Evolutionary conservation across 1,284 basidiomycete species (phyloP), one percentile per base, ranked within the genome.

Genomic region (Ceratobasidium sp.): DNA sequence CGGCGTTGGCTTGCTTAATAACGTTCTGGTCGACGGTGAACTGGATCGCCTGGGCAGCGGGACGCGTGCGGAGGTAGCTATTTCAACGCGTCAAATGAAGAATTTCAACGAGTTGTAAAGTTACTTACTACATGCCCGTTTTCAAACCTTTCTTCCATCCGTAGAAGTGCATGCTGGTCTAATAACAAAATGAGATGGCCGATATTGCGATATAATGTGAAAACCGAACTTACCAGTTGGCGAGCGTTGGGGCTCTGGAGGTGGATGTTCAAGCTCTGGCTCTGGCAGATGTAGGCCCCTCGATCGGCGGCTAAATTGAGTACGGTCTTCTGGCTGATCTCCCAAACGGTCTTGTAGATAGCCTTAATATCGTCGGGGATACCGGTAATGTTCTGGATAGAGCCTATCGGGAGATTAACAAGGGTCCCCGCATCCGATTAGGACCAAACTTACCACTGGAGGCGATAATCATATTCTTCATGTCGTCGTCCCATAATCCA

Each of bases 111-210:
- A 29, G 25, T 30, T 39, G 13, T 11, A 16, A 27, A 11, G 23
- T 42, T 41, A 70, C 71, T 46, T 71, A 76, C 71, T 93, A 93
- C 89, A 95, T 94, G 74, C 94, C 97, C 0, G 97, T 99, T 87
- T 99, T 99, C 76, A 99, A 82, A 29, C 97, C 97, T 80, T 93
- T 93, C 86, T 97, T 97, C 97, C 96, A 99, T 25, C 95, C 97
- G 79, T 99, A 98, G 81, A 99, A 99, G 82, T 99, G 97, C 96
- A 98, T 99, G 74, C 91, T 93, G 56, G 95, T 97, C 72, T 75
- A 47, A 46, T n/a, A 21, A 36, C 11, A 33, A 50, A 16, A 11
- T 36, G 4, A 33, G 6, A 21, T 60, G 54, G 47, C 4, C 56
- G n/a, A 69, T n/a, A n/a, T 39, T 16, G 14, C 14, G 41, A 30